Conservation (phyloP, 2,329 filamentous ascomycete genomes). For the Calonectria honghensis region DNA sequence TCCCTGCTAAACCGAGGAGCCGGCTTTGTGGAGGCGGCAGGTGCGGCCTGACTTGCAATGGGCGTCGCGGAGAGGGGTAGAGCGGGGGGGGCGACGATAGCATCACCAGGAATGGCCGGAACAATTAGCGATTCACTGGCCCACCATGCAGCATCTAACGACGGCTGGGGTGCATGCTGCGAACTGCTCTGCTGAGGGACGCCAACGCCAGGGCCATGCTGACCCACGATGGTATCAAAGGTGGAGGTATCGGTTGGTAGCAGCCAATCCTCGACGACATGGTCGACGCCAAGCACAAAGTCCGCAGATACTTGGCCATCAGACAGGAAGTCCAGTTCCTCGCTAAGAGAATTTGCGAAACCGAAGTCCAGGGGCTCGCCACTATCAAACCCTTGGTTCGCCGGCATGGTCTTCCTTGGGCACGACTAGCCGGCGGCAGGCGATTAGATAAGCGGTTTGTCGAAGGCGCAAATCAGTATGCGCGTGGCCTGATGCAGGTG, state of each 20-base stretch:
- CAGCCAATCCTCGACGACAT: constrained; percentile 20
- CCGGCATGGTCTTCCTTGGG: constrained; percentile 8
- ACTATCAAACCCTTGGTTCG: background rate
- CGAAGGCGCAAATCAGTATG: background rate
- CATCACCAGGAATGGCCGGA: background rate
- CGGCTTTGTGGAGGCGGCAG: constrained; percentile 12
- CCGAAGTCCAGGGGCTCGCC: constrained; percentile 15
- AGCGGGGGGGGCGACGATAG: background rate
- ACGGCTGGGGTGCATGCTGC: background rate
- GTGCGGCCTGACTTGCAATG: background rate
- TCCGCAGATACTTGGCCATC: constrained; percentile 17
- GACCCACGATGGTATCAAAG: constrained; percentile 7
- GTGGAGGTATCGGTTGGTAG: constrained; percentile 7
- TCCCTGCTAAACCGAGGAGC: constrained; percentile 76
- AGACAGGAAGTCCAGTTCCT: constrained; percentile 26
- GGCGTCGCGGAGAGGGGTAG: background rate
- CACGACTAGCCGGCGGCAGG: background rate
- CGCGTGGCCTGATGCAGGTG: background rate
- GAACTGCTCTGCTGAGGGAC: background rate
- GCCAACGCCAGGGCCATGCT: background rate
- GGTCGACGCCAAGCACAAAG: background rate
- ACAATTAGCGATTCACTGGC: constrained; percentile 1
- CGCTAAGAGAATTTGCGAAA: background rate
- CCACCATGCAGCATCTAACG: background rate
- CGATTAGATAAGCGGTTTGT: background rate